Evolutionary conservation across 169 alveolate genomes (phyloP), one percentile per base, ranked within the genome.

Genomic region (Plasmodium malariae): DNA sequence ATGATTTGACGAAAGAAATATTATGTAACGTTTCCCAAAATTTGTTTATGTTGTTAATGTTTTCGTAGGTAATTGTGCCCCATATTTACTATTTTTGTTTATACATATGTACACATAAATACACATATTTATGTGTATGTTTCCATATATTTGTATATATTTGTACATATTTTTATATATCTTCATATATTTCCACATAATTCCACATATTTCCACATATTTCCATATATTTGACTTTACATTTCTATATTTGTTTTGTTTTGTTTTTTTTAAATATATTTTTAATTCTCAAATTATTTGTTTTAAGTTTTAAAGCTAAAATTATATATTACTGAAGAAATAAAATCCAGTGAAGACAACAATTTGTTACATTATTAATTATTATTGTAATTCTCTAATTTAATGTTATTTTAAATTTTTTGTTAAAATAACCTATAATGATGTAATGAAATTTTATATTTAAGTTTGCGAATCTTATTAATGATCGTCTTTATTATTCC

Each of bases 11-110:
- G 43, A 54, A 28, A 32, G 21, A 26, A 17, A 19, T 49, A 59
- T 49, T 76, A 65, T 32, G 30, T 62, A 55, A 74, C 28, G 30
- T 19, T 45, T 60, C 21, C 17, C 34, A 36, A 76, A 32, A 40
- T 62, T 45, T 63, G 73, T 74, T 76, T 26, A 34, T 60, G 69
- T 76, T 76, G 89, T 76, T 43, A 43, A 36, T 76, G 43, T 67
- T 76, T 76, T 32, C 57, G 30, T 34, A 76, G 55, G 32, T 76
- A 67, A 54, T 76, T 76, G 78, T 54, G 36, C 48, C 63, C 17
- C 21, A 37, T 36, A 62, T 57, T 54, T 74, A 74, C 32, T 74
- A 28, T 51, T 48, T 71, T 7, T 49, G 34, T 55, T 49, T 57
- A 17, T 6, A 57, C 21, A 54, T 24, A 74, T 70, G 45, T 65